Percentiles rank a stretch among this genome's conserved stretches.
phyloP scores from a whole-genome alignment of 2,329 filamentous ascomycete species.

The Hypoxylon sp. region DNA sequence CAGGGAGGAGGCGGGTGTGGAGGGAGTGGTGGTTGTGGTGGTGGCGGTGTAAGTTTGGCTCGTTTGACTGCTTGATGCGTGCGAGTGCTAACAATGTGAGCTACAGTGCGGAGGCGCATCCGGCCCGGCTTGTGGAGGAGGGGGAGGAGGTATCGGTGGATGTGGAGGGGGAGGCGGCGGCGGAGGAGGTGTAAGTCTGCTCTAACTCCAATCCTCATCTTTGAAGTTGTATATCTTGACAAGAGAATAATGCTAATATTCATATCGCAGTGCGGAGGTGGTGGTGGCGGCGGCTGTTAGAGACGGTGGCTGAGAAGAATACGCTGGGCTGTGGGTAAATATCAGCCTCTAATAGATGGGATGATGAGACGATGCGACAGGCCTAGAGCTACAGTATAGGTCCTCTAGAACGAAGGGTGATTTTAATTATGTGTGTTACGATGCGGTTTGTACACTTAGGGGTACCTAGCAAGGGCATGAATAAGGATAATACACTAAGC shows the following conservation, averaged over 20 bases:
- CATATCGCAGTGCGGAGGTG: conserved; percentile 43
- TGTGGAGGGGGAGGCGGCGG: conserved; percentile 48
- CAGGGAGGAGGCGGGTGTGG: conserved; percentile 43
- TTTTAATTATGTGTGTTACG: not conserved
- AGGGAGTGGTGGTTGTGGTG: conserved; percentile 55
- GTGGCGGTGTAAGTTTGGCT: conserved; percentile 31
- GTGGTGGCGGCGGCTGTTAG: conserved; percentile 41
- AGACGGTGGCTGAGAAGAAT: conserved; percentile 1
- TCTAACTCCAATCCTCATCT: not conserved
- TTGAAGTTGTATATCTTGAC: not conserved
- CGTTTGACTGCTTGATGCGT: not conserved
- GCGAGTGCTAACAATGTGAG: conserved; percentile 3
- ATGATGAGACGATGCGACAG: not conserved
- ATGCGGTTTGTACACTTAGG: not conserved
- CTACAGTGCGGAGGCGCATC: conserved; percentile 44
- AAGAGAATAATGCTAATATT: conserved; percentile 1
- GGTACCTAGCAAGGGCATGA: not conserved
- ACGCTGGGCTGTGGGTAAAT: not conserved
- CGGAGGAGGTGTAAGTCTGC: conserved; percentile 44
- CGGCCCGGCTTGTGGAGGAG: conserved; percentile 50
- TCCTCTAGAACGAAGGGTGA: too few relatives aligned
- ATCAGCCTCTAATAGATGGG: not conserved
- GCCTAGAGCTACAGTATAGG: not conserved
- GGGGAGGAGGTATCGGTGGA: conserved; percentile 44
- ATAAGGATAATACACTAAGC: not conserved